Evolutionary conservation across 441 rosid species (phyloP).

Genomic region (Rhodomyrtus psidioides): DNA sequence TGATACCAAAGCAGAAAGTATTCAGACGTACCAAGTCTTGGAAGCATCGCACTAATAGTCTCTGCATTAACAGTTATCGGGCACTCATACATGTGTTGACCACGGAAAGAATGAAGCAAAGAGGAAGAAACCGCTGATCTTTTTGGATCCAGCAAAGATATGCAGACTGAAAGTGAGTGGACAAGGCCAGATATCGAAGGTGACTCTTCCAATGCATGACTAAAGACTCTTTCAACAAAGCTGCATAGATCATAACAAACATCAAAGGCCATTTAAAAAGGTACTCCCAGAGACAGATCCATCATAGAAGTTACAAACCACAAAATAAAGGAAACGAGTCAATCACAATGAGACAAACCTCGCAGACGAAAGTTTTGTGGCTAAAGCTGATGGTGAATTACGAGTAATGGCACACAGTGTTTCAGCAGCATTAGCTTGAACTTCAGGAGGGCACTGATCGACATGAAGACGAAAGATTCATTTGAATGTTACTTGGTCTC

Average conservation of each 20-base stretch:
- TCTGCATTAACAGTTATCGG: conserved; percentile 71
- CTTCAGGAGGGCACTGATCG: conserved; percentile 73
- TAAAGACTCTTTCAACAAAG: conserved; percentile 81
- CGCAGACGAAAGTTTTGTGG: conserved; percentile 79
- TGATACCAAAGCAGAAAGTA: background rate
- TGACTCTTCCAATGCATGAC: conserved; percentile 90
- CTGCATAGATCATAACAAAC: conserved; percentile 31
- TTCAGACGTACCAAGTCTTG: conserved; percentile 62
- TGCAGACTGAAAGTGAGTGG: conserved; percentile 89
- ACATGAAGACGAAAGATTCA: conserved; percentile 17
- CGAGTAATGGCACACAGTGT: conserved; percentile 89
- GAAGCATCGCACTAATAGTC: conserved; percentile 91
- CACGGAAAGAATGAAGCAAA: conserved; percentile 74
- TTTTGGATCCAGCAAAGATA: conserved; percentile 90
- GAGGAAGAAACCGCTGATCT: conserved; percentile 65
- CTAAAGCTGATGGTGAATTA: conserved; percentile 83
- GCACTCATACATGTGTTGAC: conserved; percentile 79
- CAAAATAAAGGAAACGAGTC: conserved; percentile 1
- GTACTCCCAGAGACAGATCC: background rate
- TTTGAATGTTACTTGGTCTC: background rate
- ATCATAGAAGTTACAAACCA: background rate
- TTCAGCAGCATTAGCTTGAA: conserved; percentile 94
- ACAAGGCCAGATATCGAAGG: conserved; percentile 89
- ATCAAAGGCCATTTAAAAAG: background rate
- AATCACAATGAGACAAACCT: conserved; percentile 38